Evolutionary conservation across 1,139 yeast species (phyloP), one percentile per base, ranked within the genome.

Genomic region (Diutina pseudorugosa): DNA sequence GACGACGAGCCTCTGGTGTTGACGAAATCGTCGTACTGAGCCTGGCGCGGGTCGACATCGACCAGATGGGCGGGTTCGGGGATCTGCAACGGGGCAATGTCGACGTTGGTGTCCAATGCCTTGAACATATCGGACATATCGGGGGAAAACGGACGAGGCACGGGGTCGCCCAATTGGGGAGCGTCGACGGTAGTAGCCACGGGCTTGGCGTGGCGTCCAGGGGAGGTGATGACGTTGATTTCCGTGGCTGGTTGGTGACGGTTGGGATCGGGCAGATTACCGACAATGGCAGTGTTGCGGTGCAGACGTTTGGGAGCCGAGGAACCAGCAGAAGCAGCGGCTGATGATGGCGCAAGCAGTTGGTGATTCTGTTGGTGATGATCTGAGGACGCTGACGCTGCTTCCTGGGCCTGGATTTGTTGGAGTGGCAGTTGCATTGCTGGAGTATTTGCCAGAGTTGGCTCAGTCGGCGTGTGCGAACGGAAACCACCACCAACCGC

Each of bases 11-110:
- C 41, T 12, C 19, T 18, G 41, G 5, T 16, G 41, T 4, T 19
- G 9, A 16, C 19, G 12, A 30, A 9, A 5, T 30, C 33, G 33
- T 30, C 33, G 12, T 6, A 30, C 11, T 30, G 33, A 8, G 11
- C 11, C 8, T 30, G 33, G 11, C 33, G 11, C 3, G 33, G 33
- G 33, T 30, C 48, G 21, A 18, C 9, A 3, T 21, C 40, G 33
- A 65, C 66, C 2, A 86, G 82, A 60, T 84, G 87, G 0, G 88
- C 89, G 57, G 82, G 87, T 59, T 82, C 84, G 9, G 90, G 90
- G 61, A 79, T 75, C 14, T 83, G 53, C 51, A 72, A 61, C 7
- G 61, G 53, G 6, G 36, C 40, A 27, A 45, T 45, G 12, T 45
- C 21, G 40, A 30, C 36, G 48, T 45, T 45, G 36, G 48, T 27